phyloP scores from a whole-genome alignment of 331 rosid species.

The Prunus yedoensis region DNA sequence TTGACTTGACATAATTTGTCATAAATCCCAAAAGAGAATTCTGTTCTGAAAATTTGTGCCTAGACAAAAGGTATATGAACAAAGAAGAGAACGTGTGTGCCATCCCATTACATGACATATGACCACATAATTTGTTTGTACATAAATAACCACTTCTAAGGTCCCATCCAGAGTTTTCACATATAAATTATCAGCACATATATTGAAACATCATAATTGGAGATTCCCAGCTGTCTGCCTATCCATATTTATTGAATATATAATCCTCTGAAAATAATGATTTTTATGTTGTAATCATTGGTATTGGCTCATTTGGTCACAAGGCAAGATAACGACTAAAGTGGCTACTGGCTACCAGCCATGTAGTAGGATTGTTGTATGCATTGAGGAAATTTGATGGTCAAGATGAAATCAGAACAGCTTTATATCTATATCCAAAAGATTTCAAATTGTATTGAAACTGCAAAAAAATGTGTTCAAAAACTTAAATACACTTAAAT shows the following conservation, averaged over 20 bases:
- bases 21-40: neutral
- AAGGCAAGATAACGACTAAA: neutral
- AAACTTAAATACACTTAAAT: neutral
- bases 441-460: neutral
- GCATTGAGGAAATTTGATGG: neutral
- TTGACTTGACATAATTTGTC: neutral
- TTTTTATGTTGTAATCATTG: neutral
- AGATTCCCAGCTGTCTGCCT: neutral
- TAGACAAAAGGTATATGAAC: neutral
- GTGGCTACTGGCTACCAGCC: neutral
- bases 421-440: neutral
- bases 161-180: neutral
- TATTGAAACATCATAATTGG: neutral
- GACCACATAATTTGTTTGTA: neutral
- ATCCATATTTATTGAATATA: neutral
- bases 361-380: neutral
- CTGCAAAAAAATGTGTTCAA: neutral
- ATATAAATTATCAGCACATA: neutral
- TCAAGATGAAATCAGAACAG: neutral
- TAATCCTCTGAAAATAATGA: neutral
- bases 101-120: neutral
- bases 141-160: neutral
- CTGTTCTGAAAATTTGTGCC: neutral
- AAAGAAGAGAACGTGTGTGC: neutral
- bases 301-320: neutral